Base-by-base conservation (phyloP, 225 moss, liverwort and hornwort species). In the Bryoerythrophyllum caledonicum region DNA sequence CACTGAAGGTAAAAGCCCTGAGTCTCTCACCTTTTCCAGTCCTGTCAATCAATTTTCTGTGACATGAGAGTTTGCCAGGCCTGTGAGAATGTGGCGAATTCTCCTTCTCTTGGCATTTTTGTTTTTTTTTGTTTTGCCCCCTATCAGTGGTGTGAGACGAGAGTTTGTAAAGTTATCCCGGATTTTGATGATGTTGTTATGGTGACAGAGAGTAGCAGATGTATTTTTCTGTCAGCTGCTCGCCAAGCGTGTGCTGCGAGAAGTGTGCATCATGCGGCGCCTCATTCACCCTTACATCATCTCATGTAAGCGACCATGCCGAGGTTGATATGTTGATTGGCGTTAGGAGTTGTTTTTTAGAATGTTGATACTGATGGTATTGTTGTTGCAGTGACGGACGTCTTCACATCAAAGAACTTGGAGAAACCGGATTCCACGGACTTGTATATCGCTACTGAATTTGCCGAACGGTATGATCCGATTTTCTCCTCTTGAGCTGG, bases 201-300 rank as follows among this genome's bases (percentile, higher is more conserved):
- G 12, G 37, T 68, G 59, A 79, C 88, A 96, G 96, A 92, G 92
- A 83, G 87, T 96, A 65, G 88, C 96, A 61, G 94, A 96, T 60
- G 84, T 96, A 21, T 94, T 96, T 71, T 92, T 80, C 73, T 94
- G 94, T 77, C 96, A 94, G 76, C 83, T 96, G 88, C 87, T 96
- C 4, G 96, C 96, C 23, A 96, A 96, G 73, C 92, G 96, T 67
- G 94, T 96, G 67, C 90, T 96, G 11, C 91, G 96, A 30, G 96
- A 96, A 85, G 96, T 96, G 53, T 96, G 96, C 77, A 96, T 96
- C 16, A 96, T 96, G 96, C 84, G 96, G 73, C 92, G 96, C 26
- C 79, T 96, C 38, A 86, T 83, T 49, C 84, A 91, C 68, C 94
- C 94, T 10, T 96, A 86, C 24, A 89, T 96, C 75, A 96, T 96